These are phyloP conservation scores for Suillus spraguei DNA, from an alignment of 768 basidiomycete genomes.

Conservation along the genomic window DNA sequence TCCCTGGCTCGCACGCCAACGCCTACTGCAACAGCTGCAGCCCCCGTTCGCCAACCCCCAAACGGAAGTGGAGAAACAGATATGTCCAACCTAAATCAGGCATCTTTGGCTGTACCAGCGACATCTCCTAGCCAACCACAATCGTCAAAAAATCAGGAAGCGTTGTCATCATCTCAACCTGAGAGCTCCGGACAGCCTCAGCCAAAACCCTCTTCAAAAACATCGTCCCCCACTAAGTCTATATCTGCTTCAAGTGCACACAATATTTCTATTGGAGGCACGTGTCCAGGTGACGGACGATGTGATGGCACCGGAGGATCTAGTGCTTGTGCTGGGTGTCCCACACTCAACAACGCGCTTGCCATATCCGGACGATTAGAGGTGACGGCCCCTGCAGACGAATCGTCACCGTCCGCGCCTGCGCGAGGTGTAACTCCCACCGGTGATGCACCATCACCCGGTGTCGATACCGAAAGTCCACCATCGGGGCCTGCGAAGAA, in stretches of 20 bases:
- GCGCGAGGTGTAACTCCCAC: conserved; percentile 29
- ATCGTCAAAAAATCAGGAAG: conserved; percentile 34
- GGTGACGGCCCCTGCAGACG: conserved; percentile 31
- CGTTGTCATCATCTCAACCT: conserved; percentile 28
- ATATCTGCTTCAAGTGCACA: conserved; percentile 34
- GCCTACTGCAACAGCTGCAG: conserved; percentile 34
- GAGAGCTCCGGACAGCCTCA: conserved; percentile 28
- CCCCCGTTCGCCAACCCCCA: conserved; percentile 31
- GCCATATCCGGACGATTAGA: conserved; percentile 45
- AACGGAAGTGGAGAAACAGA: conserved; percentile 37
- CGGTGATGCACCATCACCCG: conserved; percentile 38
- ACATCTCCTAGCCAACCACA: conserved; percentile 26
- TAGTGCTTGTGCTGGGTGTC: conserved; percentile 91
- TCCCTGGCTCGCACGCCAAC: conserved; percentile 49
- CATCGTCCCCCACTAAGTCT: conserved; percentile 30
- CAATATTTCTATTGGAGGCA: conserved; percentile 47
- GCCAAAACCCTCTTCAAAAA: conserved; percentile 29
- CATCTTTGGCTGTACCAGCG: conserved; percentile 34
- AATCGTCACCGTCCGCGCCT: conserved; percentile 21
- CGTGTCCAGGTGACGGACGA: conserved; percentile 98
- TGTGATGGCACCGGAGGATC: conserved; percentile 98
- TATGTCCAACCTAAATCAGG: conserved; percentile 39
- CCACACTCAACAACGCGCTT: conserved; percentile 90
- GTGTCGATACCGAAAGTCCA: conserved; percentile 32
- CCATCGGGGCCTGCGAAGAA: conserved; percentile 31